Evolutionary conservation across 2,329 filamentous ascomycete species (phyloP), one percentile per base, ranked within the genome.

Genomic region (Plenodomus lindquistii): DNA sequence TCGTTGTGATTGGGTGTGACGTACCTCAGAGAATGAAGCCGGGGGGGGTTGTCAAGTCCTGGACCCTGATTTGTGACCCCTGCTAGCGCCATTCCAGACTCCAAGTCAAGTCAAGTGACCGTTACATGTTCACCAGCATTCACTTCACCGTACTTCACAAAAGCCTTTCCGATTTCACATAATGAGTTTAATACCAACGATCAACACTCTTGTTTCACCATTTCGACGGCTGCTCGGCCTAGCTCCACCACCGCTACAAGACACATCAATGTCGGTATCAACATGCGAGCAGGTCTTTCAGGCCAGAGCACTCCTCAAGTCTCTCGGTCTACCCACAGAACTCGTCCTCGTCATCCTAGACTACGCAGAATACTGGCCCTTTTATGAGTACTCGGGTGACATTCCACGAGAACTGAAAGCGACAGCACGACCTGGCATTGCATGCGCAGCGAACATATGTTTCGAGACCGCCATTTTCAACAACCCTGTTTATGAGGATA

Each of bases 271-370:
- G 39, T 17, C n/a, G n/a, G 45, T 44, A 20, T 54, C 56, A 21
- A 57, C 53, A 19, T 68, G 66, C 44, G 45, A 54, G 13, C 60
- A 67, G 37, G 56, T 70, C 2, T 52, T 57, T 39, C 49, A 50
- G 20, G 55, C 52, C 5, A 61, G 67, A 17, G 57, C 55, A 0
- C 46, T 63, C 4, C 57, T 70, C 17, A 55, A 60, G 16, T 20
- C 46, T 1, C 46, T 62, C 6, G 50, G 52, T 7, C 54, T 71
- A 3, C 67, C 67, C 7, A 66, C 59, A 3, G 67, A 71, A 22
- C 55, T 71, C 15, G 61, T 63, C 2, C 60, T 71, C 7, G 43
- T 59, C 2, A 62, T 70, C 16, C 50, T 71, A 2, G 59, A 68
- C 1, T 34, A 46, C 22, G 65, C 67, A 9, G 34, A 60, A 4